These are phyloP conservation scores for Phylloporus gajari DNA, from an alignment of 1,284 basidiomycete genomes.

Conservation along the genomic window DNA sequence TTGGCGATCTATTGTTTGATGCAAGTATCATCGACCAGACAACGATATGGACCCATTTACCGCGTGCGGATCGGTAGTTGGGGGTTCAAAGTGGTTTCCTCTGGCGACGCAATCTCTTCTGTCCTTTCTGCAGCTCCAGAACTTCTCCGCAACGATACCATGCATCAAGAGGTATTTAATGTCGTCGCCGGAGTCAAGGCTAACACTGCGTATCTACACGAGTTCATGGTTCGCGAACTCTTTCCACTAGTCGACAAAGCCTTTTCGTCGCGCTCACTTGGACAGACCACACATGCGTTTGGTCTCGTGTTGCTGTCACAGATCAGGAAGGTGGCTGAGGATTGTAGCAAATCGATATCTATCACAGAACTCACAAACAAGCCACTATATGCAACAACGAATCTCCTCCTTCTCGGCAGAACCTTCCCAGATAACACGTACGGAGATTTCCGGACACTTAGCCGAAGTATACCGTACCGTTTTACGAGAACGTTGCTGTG, in stretches of 20 bases:
- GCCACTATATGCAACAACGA: constrained; percentile 33
- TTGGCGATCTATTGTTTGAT: background rate
- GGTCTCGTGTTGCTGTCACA: constrained; percentile 23
- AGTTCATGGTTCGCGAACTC: constrained; percentile 27
- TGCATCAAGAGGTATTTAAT: constrained; percentile 27
- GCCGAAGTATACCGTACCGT: constrained; percentile 32
- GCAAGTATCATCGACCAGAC: constrained; percentile 14
- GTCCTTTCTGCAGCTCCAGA: constrained; percentile 16
- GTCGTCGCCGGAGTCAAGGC: constrained; percentile 25
- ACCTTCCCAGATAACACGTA: constrained; percentile 31
- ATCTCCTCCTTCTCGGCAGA: constrained; percentile 30
- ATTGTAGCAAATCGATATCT: constrained; percentile 16
- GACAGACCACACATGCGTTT: constrained; percentile 21
- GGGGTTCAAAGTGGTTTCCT: constrained; percentile 28
- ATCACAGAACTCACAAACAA: constrained; percentile 23
- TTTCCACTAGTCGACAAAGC: constrained; percentile 34
- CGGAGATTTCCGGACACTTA: constrained; percentile 34
- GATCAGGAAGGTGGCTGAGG: constrained; percentile 13
- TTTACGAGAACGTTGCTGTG: constrained; percentile 27
- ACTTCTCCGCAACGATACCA: constrained; percentile 22
- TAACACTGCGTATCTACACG: constrained; percentile 22
- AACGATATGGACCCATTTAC: constrained; percentile 26
- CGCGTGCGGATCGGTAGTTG: constrained; percentile 29
- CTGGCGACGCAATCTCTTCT: constrained; percentile 23
- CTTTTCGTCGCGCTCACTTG: constrained; percentile 30